Conservation (phyloP, 192 early-diverging fungal species). For the Backusella macrospora region DNA sequence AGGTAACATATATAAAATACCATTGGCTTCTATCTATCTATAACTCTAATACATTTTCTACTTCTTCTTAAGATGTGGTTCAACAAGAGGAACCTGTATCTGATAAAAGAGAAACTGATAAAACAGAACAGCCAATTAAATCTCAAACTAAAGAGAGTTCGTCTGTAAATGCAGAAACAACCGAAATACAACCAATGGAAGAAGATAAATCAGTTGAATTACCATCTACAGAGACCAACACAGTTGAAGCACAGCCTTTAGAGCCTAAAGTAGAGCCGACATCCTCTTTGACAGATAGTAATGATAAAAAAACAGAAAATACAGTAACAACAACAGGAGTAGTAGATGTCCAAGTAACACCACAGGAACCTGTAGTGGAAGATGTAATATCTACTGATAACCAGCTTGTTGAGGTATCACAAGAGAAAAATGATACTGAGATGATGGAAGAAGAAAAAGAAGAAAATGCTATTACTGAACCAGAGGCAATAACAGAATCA, state of each 20-base stretch:
- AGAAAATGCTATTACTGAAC: background rate
- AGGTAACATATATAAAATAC: background rate
- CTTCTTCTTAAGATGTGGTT: background rate
- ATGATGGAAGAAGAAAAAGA: background rate
- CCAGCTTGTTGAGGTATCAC: background rate
- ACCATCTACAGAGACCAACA: background rate
- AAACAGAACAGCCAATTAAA: background rate
- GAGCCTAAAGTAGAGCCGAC: background rate
- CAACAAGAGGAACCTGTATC: background rate
- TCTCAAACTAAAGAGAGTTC: background rate
- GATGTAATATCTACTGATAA: background rate
- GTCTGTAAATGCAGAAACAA: background rate
- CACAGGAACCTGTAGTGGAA: background rate
- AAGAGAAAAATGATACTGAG: background rate
- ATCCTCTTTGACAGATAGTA: background rate
- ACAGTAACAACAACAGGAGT: background rate
- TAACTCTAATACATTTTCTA: background rate
- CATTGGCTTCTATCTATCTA: background rate
- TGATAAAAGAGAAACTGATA: background rate
- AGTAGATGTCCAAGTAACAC: background rate
- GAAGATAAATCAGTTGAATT: background rate
- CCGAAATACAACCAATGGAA: background rate
- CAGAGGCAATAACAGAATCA: background rate
- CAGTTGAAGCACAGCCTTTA: background rate
- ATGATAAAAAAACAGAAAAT: background rate